Percentiles rank a stretch among this genome's conserved stretches.
Evolutionary conservation across 1,284 basidiomycete genomes (phyloP).

Genomic region (Inonotus obliquus): DNA sequence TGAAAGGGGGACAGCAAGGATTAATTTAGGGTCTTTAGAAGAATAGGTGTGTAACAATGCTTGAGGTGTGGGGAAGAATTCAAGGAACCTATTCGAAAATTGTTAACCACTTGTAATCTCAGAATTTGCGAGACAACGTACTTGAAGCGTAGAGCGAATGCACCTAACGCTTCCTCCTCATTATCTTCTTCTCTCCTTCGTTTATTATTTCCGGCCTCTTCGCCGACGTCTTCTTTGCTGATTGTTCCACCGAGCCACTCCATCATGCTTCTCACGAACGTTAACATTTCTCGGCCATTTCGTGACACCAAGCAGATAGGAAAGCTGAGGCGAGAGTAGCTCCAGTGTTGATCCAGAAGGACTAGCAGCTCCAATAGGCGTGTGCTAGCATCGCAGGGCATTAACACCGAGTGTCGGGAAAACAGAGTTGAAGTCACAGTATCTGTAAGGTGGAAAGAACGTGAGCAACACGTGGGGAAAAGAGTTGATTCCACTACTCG

Average conservation of each 20-base stretch:
- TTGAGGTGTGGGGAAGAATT: slow-evolving; percentile 83
- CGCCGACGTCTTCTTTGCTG: slow-evolving; percentile 83
- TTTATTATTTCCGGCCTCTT: slow-evolving; percentile 54
- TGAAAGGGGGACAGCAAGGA: slow-evolving; percentile 88
- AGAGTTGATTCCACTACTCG: slow-evolving; percentile 30
- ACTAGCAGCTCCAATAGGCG: slow-evolving; percentile 92
- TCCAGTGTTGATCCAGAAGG: slow-evolving; percentile 97
- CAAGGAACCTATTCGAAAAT: slow-evolving; percentile 60
- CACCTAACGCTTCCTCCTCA: slow-evolving; percentile 72
- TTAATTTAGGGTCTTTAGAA: slow-evolving; percentile 84
- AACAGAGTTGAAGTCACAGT: slow-evolving; percentile 82
- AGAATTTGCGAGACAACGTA: slow-evolving; percentile 29
- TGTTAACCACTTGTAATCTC: slow-evolving; percentile 2
- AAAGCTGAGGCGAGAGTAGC: slow-evolving; percentile 71
- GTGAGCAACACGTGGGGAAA: neutral
- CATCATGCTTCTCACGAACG: slow-evolving; percentile 95
- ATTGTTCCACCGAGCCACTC: slow-evolving; percentile 97
- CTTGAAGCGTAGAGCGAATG: slow-evolving; percentile 74
- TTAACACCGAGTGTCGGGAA: slow-evolving; percentile 74
- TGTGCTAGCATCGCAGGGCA: slow-evolving; percentile 93
- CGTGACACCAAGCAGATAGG: slow-evolving; percentile 91
- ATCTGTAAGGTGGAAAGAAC: slow-evolving; percentile 41
- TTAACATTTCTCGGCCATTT: slow-evolving; percentile 91
- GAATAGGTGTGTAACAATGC: slow-evolving; percentile 81
- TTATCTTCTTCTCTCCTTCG: slow-evolving; percentile 60